phyloP scores from a whole-genome alignment of 306 rosid species.

The Comarum palustre region DNA sequence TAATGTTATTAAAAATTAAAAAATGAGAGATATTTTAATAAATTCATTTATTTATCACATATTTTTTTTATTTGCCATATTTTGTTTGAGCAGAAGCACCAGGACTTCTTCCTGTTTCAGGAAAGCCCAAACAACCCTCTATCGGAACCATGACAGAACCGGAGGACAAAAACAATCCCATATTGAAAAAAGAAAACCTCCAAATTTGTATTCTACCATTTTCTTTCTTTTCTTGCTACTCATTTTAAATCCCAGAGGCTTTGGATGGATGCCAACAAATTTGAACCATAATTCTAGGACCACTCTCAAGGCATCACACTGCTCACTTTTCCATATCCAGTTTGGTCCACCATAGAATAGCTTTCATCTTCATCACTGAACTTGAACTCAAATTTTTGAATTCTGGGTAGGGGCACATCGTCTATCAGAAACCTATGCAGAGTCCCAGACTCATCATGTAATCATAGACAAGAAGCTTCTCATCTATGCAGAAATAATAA shows the following conservation, averaged over 20 bases:
- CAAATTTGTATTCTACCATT: conserved; percentile 24
- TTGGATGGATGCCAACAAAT: conserved; percentile 30
- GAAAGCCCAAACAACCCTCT: no score
- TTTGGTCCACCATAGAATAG: conserved; percentile 47
- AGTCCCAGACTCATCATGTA: conserved; percentile 32
- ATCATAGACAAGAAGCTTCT: conserved; percentile 56
- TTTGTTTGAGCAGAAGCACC: no score
- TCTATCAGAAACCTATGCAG: background rate
- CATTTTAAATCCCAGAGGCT: background rate
- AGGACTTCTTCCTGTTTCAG: no score
- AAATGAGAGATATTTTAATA: no score
- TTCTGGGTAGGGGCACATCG: background rate
- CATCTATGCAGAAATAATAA: conserved; percentile 44
- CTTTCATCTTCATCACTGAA: conserved; percentile 20
- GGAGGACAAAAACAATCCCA: conserved; percentile 36
- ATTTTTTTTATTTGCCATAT: no score
- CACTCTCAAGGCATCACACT: conserved; percentile 31
- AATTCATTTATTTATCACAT: no score
- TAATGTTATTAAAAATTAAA: no score
- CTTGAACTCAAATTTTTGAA: conserved; percentile 8
- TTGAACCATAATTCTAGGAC: conserved; percentile 36
- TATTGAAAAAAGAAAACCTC: conserved; percentile 6
- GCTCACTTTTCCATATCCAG: conserved; percentile 27
- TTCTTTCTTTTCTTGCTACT: background rate
- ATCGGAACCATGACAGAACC: conserved; percentile 23